Conservation (phyloP, 2,329 filamentous ascomycete species). For the Cladorrhinum sp. region DNA sequence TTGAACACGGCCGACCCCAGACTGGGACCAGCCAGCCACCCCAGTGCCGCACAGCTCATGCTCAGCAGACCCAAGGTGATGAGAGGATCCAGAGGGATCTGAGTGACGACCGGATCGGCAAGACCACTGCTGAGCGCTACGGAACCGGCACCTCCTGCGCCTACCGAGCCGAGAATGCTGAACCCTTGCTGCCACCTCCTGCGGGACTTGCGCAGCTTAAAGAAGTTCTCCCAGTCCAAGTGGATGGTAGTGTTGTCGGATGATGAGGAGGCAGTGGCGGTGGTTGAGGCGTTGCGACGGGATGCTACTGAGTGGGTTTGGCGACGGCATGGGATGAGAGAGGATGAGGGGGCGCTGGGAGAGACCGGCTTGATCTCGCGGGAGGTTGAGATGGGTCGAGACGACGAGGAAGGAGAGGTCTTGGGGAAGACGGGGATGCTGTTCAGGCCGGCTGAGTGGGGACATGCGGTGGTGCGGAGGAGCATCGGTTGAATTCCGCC, state of each 20-base stretch:
- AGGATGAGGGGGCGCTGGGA: conserved; percentile 17
- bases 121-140: conserved; percentile 67
- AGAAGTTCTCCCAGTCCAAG: conserved; percentile 89
- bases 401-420: conserved; percentile 5
- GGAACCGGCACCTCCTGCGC: conserved; percentile 60
- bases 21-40: conserved; percentile 84
- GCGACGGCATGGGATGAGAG: conserved; percentile 11
- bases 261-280: conserved; percentile 30
- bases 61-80: conserved; percentile 80
- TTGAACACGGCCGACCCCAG: conserved; percentile 80
- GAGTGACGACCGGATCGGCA: conserved; percentile 66
- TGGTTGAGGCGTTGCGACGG: conserved; percentile 24
- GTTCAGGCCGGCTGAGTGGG: conserved; percentile 30
- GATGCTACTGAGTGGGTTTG: conserved; percentile 14
- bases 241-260: conserved; percentile 32
- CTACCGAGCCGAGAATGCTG: conserved; percentile 63
- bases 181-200: conserved; percentile 79
- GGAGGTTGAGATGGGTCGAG: conserved; percentile 13
- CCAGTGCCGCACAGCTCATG: conserved; percentile 70
- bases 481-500: conserved; percentile 28
- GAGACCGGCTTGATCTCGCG: conserved; percentile 20
- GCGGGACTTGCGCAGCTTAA: conserved; percentile 81
- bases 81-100: conserved; percentile 83
- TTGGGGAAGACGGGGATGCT: conserved; percentile 3
- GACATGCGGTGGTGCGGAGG: conserved; percentile 30